These are phyloP conservation scores for Caryopteris hybrid DNA, from an alignment of 305 asterid species.

Conservation along the genomic window DNA sequence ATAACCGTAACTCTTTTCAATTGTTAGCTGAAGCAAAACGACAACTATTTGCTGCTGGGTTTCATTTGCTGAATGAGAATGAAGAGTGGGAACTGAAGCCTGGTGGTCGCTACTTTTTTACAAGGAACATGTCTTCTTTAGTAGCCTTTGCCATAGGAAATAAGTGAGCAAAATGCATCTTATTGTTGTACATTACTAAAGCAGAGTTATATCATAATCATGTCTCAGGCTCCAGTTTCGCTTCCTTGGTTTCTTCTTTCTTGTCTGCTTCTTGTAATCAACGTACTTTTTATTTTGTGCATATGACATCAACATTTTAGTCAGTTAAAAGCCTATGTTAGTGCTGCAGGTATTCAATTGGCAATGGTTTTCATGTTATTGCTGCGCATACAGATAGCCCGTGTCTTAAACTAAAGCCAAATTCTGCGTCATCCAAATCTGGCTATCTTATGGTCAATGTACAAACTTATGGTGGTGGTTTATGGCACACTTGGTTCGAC, in stretches of 20 bases:
- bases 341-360: constrained; percentile 80
- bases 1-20: constrained; percentile 2
- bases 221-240: constrained; percentile 10
- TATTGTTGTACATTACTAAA: constrained; percentile 6
- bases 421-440: constrained; percentile 76
- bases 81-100: constrained; percentile 92
- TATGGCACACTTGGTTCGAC: constrained; percentile 99
- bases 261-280: not conserved
- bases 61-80: constrained; percentile 76
- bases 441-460: constrained; percentile 95
- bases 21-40: constrained; percentile 86
- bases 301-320: constrained; percentile 4
- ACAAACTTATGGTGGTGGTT: constrained; percentile 91
- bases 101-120: constrained; percentile 94
- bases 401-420: constrained; percentile 94
- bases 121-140: constrained; percentile 91
- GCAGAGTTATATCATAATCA: constrained; percentile 10
- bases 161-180: constrained; percentile 54
- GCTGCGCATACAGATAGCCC: constrained; percentile 99
- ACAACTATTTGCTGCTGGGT: constrained; percentile 87
- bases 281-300: not conserved
- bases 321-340: constrained; percentile 24
- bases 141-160: constrained; percentile 92
- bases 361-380: constrained; percentile 86
- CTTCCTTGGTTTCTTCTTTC: constrained; percentile 10